Base-by-base conservation (phyloP, 768 basidiomycete species). In the Auriculariales sp. region DNA sequence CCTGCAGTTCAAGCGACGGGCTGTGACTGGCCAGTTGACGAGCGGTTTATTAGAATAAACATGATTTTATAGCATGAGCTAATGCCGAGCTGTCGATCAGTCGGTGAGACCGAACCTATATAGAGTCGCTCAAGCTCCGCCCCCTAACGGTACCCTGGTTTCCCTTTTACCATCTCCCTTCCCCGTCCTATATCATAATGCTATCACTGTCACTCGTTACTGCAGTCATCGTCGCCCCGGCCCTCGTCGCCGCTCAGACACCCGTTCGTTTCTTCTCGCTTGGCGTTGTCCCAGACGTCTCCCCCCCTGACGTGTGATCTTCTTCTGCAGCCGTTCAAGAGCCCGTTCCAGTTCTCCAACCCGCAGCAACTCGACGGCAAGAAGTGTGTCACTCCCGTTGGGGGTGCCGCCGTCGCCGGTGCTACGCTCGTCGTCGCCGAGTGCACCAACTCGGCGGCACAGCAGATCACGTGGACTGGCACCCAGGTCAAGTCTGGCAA, bases 381-480 rank as follows among this genome's bases (percentile, higher is more conserved):
- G n/a, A 44, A 44, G 22, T 44, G 39, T 15, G 10, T 44, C 6
- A 19, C 22, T 19, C 39, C 39, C 39, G 27, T 24, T 19, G 39
- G 39, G 22, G 39, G 19, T 12, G 5, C 19, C 2, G 22, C 22
- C 22, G 39, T 25, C 6, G 39, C 22, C 14, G 49, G 49, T 1
- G 28, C 49, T 3, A 35, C 46, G 14, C 19, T 50, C 25, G 49
- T 50, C n/a, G 15, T 50, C 31, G 49, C 49, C 19, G 49, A 50
- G 24, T 50, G 49, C 49, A 50, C 17, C 28, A 39, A 39, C 33
- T 7, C 17, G 15, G 24, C 39, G 9, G 49, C 22, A 2, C 49
- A 50, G 39, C 22, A 44, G 39, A 44, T 44, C 3, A 24, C 5
- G 22, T 44, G 39, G 39, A 25, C 22, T 9, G 15, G 27, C 39